A percentile compares a stretch with the other conserved stretches of the same genome.
Evolutionary conservation across 495 filamentous ascomycete genomes (phyloP).

Genomic region (Friedmanniomyces simplex): DNA sequence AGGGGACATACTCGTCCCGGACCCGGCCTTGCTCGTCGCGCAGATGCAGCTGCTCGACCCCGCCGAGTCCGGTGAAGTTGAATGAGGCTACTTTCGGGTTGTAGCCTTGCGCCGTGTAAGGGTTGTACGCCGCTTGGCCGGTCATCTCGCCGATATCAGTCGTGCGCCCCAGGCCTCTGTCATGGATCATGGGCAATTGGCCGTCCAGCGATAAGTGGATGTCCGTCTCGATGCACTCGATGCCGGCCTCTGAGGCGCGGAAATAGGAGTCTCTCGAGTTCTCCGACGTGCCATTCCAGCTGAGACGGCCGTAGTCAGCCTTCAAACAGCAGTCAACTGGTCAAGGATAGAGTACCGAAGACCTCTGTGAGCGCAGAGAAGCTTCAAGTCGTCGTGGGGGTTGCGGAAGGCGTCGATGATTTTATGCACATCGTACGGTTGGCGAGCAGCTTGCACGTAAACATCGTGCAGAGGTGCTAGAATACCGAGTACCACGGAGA

Average conservation of each 20-base stretch:
- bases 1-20: background rate
- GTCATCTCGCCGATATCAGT: conserved; percentile 1
- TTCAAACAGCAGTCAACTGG: too few relatives aligned
- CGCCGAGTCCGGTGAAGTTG: conserved; percentile 2
- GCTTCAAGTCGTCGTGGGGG: background rate
- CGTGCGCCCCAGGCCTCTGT: background rate
- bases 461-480: background rate
- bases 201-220: conserved; percentile 1
- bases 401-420: conserved; percentile 5
- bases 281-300: conserved; percentile 1
- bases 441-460: background rate
- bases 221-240: conserved; percentile 6
- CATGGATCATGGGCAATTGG: conserved; percentile 1
- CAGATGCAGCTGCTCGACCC: background rate
- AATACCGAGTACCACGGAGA: background rate
- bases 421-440: conserved; percentile 4
- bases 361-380: background rate
- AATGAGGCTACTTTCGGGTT: background rate
- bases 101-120: background rate
- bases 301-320: background rate
- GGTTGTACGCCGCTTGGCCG: conserved; percentile 4
- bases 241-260: background rate
- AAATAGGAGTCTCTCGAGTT: conserved; percentile 5
- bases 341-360: background rate
- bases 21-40: conserved; percentile 1